Evolutionary conservation across 2,329 filamentous ascomycete genomes (phyloP).

Genomic region (Xylaria sp.): DNA sequence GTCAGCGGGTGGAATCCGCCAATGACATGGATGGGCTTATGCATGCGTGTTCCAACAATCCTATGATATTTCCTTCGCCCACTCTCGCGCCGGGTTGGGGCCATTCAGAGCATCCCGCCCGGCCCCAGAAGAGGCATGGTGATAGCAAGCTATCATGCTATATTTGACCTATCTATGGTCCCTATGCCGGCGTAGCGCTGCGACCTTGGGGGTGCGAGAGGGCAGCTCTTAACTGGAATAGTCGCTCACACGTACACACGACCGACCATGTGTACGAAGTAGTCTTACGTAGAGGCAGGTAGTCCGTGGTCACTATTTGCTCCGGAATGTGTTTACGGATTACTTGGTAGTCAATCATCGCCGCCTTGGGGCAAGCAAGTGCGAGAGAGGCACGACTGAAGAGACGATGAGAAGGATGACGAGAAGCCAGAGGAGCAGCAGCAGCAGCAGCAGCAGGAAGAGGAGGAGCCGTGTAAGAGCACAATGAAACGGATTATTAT

Average conservation of each 20-base stretch:
- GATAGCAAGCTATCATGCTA: slow-evolving; percentile 12
- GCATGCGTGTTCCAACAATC: slow-evolving; percentile 22
- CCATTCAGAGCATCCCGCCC: slow-evolving; percentile 13
- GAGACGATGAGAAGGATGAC: no score
- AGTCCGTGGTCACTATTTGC: no score
- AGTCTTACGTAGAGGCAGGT: no score
- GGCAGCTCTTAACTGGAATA: slow-evolving; percentile 15
- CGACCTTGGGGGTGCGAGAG: slow-evolving; percentile 11
- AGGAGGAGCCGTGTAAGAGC: no score
- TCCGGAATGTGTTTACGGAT: no score
- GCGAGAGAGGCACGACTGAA: no score
- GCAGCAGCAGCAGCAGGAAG: no score
- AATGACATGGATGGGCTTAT: slow-evolving; percentile 27
- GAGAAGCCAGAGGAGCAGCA: no score
- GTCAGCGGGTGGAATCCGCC: slow-evolving; percentile 28
- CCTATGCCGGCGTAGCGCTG: slow-evolving; percentile 16
- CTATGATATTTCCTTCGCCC: background rate
- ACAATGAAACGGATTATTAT: no score
- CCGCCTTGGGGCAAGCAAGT: no score
- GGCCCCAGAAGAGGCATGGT: slow-evolving; percentile 8
- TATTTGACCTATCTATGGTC: background rate
- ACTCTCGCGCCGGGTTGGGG: slow-evolving; percentile 4
- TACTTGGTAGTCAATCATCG: no score
- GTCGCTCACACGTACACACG: background rate
- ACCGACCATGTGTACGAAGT: background rate